These are phyloP conservation scores for Rhazya stricta DNA, from an alignment of 257 asterid genomes.

Conservation along the genomic window DNA sequence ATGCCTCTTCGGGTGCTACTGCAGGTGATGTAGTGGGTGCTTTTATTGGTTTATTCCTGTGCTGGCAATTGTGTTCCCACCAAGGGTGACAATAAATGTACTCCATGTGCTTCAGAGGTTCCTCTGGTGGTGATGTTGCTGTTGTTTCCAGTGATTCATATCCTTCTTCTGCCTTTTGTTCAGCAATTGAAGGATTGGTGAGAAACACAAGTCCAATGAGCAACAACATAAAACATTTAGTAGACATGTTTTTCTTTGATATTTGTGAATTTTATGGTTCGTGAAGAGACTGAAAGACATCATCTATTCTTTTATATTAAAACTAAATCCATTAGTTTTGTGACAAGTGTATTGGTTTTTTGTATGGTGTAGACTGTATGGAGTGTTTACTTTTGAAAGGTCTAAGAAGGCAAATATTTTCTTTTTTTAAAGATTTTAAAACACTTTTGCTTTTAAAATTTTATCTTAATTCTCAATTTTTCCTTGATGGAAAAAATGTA, in stretches of 20 bases:
- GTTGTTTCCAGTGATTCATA: not conserved
- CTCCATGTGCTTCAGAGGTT: not conserved
- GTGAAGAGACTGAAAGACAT: too few relatives aligned
- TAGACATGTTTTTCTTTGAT: not conserved
- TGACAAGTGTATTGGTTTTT: not conserved
- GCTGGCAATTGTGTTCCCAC: conserved; percentile 4
- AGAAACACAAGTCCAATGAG: not conserved
- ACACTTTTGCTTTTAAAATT: too few relatives aligned
- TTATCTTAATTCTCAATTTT: too few relatives aligned
- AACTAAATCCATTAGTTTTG: too few relatives aligned
- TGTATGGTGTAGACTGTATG: too few relatives aligned
- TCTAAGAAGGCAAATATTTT: too few relatives aligned
- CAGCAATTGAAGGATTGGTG: not conserved
- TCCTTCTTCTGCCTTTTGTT: not conserved
- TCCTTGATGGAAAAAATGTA: too few relatives aligned
- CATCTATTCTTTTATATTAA: too few relatives aligned
- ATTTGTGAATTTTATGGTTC: not conserved
- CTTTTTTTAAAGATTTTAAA: too few relatives aligned
- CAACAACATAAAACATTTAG: not conserved
- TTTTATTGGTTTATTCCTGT: not conserved
- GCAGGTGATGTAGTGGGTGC: not conserved
- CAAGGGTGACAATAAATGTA: not conserved
- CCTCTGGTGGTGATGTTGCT: not conserved
- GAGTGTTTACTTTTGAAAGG: too few relatives aligned
- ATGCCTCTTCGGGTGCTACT: not conserved